phyloP scores from a whole-genome alignment of 805 yeast genomes.

The Pichia nanzhaoensis region DNA sequence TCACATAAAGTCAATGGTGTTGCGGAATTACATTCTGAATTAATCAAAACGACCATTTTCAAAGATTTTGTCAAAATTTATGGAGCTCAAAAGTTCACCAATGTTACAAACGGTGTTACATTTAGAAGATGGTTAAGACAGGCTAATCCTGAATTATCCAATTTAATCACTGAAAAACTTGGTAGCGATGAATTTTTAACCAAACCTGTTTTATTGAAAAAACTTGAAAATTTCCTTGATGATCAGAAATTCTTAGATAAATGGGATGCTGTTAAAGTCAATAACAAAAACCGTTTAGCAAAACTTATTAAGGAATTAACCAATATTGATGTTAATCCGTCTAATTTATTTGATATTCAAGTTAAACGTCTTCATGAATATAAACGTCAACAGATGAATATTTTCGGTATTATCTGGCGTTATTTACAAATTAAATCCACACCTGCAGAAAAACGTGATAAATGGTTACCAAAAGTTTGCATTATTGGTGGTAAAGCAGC shows the following conservation, averaged over 20 bases:
- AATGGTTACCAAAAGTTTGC: slow-evolving; percentile 67
- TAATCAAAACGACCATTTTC: slow-evolving; percentile 82
- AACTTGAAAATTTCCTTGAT: slow-evolving; percentile 57
- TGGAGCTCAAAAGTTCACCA: slow-evolving; percentile 78
- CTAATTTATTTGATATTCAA: slow-evolving; percentile 81
- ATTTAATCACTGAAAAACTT: slow-evolving; percentile 64
- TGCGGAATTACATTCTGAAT: slow-evolving; percentile 89
- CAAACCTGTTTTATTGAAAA: slow-evolving; percentile 60
- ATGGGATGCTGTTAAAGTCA: slow-evolving; percentile 68
- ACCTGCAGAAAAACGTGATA: slow-evolving; percentile 53
- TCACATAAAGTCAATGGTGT: slow-evolving; percentile 94
- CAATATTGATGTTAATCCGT: slow-evolving; percentile 57
- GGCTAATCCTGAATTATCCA: slow-evolving; percentile 78
- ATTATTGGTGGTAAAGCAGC: slow-evolving; percentile 95
- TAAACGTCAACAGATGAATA: slow-evolving; percentile 90
- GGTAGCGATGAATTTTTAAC: slow-evolving; percentile 65
- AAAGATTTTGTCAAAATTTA: slow-evolving; percentile 80
- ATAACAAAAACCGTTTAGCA: slow-evolving; percentile 65
- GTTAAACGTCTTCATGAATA: slow-evolving; percentile 95
- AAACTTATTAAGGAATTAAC: slow-evolving; percentile 57
- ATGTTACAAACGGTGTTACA: slow-evolving; percentile 92
- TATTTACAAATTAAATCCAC: slow-evolving; percentile 70
- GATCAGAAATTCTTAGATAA: slow-evolving; percentile 58
- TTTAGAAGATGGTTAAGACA: slow-evolving; percentile 96
- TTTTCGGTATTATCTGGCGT: slow-evolving; percentile 82